A percentile compares a stretch with the other conserved stretches of the same genome.
phyloP scores from a whole-genome alignment of 768 basidiomycete genomes.

The Daedalea quercina region DNA sequence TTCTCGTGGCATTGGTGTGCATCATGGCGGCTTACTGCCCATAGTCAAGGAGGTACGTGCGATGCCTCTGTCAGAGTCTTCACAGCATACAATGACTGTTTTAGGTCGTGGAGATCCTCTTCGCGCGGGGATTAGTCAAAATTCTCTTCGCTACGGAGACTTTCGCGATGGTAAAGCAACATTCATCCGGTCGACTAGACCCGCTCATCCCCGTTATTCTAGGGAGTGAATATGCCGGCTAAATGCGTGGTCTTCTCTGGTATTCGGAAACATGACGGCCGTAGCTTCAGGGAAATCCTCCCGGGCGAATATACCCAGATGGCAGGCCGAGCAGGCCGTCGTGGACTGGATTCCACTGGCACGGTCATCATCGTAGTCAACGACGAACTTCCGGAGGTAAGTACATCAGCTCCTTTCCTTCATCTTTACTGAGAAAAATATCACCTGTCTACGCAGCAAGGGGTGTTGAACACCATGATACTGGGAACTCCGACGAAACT shows the following conservation, averaged over 20 bases:
- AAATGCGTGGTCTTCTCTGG: constrained; percentile 95
- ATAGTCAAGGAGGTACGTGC: constrained; percentile 87
- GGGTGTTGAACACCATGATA: constrained; percentile 79
- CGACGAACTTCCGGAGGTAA: constrained; percentile 82
- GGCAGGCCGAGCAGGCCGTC: constrained; percentile 96
- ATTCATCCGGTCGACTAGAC: neutral
- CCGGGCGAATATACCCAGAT: constrained; percentile 98
- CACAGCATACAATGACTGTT: neutral
- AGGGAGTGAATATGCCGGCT: constrained; percentile 99
- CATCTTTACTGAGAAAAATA: neutral
- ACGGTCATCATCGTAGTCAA: constrained; percentile 88
- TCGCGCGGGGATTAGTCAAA: constrained; percentile 93
- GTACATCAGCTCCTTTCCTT: constrained; percentile 8
- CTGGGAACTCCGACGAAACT: constrained; percentile 90
- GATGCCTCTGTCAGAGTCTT: neutral
- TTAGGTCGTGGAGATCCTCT: constrained; percentile 93
- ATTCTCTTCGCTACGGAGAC: constrained; percentile 98
- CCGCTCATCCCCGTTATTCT: neutral
- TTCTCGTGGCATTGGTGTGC: constrained; percentile 91
- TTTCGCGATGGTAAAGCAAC: constrained; percentile 87
- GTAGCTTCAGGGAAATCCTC: constrained; percentile 81
- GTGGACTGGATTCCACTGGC: constrained; percentile 91
- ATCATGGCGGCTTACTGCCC: constrained; percentile 93
- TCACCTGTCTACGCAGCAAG: constrained; percentile 45
- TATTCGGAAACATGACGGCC: constrained; percentile 93